Percentiles rank a stretch among this genome's conserved stretches.
These are phyloP conservation scores for Penicillium sp. DNA, from an alignment of 2,329 filamentous ascomycete species.

Conservation along the genomic window DNA sequence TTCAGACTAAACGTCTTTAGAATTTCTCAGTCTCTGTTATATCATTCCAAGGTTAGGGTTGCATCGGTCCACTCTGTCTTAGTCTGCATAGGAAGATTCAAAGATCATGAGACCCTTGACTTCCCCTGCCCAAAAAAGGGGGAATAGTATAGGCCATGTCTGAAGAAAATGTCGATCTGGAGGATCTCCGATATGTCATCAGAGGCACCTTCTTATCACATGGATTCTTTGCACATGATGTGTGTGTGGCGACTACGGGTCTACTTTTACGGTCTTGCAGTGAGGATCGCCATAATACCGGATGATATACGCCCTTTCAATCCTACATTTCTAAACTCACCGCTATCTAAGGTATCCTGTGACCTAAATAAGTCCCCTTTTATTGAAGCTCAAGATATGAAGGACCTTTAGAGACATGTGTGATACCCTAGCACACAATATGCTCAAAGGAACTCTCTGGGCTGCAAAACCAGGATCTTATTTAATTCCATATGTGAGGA, in stretches of 20 bases:
- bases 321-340: background rate
- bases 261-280: background rate
- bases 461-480: no score
- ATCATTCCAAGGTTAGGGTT: constrained; percentile 3
- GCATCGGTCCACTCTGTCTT: constrained; percentile 1
- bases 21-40: background rate
- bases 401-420: no score
- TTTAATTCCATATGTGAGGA: no score
- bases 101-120: constrained; percentile 5
- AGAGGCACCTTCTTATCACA: constrained; percentile 10
- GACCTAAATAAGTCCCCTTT: background rate
- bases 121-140: background rate
- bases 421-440: background rate
- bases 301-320: constrained; percentile 2
- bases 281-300: constrained; percentile 4
- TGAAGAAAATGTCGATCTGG: constrained; percentile 10
- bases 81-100: background rate
- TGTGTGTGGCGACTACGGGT: constrained; percentile 4
- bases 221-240: constrained; percentile 16
- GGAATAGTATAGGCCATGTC: background rate
- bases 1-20: constrained; percentile 1
- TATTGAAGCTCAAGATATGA: background rate
- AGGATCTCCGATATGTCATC: constrained; percentile 9
- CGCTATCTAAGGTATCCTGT: background rate
- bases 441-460: background rate